Base-by-base conservation (phyloP, 2,329 filamentous ascomycete genomes). In the Diaporthe australafricana region DNA sequence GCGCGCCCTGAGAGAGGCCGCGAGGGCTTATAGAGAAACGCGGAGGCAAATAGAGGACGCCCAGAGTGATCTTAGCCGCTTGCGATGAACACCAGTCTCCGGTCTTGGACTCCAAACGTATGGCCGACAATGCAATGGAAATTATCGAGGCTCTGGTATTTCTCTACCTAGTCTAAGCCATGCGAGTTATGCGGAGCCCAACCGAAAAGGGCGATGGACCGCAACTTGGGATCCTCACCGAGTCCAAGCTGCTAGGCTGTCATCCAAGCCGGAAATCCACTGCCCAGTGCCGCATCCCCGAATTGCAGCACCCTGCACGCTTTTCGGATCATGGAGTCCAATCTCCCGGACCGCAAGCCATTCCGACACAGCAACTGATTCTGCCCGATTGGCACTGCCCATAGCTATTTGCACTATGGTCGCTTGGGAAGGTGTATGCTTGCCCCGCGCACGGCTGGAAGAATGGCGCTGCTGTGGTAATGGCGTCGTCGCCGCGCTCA, bases 1-100 rank as follows among this genome's bases (percentile, higher is more conserved):
- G 76, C 83, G 81, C 72, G 81, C 80, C 30, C 84, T 89, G 84
- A 82, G 84, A 69, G 87, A 90, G 77, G 86, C 89, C 83, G 87
- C 86, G 3, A 81, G 83, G 68, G 83, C 85, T 9, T 87, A 87
- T 77, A 77, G 81, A 2, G 86, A 89, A 70, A 86, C 89, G 83
- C 83, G 80, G 35, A 79, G 80, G 72, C 82, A 88, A 76, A 78
- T 89, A 70, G 80, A 84, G 12, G 88, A 90, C 56, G 85, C 88
- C 0, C 82, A 81, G 71, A 80, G 77, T 3, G 88, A 90, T 73
- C 73, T 90, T 62, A n/a, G 47, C 22, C 72, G 72, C 30, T 30
- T 73, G n/a, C 45, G 56, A 16, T 71, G 65, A 73, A n/a, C 20
- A n/a, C 14, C 27, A 17, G 27, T 14, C 20, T 8, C 20, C 55